phyloP scores from a whole-genome alignment of 768 basidiomycete species.

The Agaricus subrufescens region DNA sequence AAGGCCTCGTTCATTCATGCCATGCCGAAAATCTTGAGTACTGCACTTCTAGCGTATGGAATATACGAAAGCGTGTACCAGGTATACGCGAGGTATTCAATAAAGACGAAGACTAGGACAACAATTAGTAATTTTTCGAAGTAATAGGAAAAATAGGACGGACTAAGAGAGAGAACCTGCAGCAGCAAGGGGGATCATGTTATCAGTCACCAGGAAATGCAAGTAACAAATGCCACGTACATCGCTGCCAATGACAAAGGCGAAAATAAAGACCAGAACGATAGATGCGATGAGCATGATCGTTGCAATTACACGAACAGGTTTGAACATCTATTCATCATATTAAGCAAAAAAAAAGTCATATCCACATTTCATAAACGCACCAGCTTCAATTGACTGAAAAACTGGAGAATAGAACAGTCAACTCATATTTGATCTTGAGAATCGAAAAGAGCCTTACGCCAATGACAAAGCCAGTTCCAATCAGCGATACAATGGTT shows the following conservation, averaged over 20 bases:
- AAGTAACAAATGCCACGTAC: conserved; percentile 33
- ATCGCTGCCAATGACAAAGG: conserved; percentile 70
- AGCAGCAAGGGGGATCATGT: not conserved
- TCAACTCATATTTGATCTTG: conserved; percentile 1
- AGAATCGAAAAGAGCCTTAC: conserved; percentile 39
- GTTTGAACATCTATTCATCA: conserved; percentile 82
- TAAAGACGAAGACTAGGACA: conserved; percentile 75
- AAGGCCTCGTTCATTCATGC: conserved; percentile 18
- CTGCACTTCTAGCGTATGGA: conserved; percentile 80
- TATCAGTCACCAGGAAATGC: not conserved
- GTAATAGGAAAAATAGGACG: conserved; percentile 17
- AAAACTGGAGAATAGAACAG: conserved; percentile 45
- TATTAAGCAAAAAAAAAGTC: not conserved
- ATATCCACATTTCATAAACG: not conserved
- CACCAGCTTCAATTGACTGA: conserved; percentile 78
- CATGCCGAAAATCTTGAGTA: conserved; percentile 59
- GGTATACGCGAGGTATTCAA: conserved; percentile 87
- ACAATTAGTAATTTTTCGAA: not conserved
- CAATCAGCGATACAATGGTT: conserved; percentile 75
- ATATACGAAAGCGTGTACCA: conserved; percentile 91
- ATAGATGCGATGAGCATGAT: conserved; percentile 76
- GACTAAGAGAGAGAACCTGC: conserved; percentile 68
- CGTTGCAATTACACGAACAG: conserved; percentile 80
- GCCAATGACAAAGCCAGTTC: conserved; percentile 89
- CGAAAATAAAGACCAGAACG: conserved; percentile 78